phyloP scores from a whole-genome alignment of 257 asterid species.

The Agastache rugosa region DNA sequence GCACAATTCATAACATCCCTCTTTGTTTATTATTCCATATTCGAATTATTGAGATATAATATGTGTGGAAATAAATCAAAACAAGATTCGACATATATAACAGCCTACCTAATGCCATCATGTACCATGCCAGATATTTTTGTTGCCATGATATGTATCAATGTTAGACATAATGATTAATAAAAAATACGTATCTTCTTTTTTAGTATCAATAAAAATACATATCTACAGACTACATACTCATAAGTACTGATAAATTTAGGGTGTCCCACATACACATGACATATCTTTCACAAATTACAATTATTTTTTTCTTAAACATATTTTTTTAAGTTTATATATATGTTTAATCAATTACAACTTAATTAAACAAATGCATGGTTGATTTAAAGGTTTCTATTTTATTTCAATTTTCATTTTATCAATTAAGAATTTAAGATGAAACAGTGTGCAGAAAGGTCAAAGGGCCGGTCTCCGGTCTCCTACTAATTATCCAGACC shows the following conservation, averaged over 20 bases:
- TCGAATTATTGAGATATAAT: not conserved
- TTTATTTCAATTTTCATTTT: no score
- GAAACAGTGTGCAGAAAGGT: no score
- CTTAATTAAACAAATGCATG: no score
- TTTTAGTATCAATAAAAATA: no score
- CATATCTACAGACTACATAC: not conserved
- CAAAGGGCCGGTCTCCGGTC: no score
- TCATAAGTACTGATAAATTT: not conserved
- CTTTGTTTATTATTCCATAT: not conserved
- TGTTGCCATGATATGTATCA: not conserved
- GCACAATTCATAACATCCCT: not conserved
- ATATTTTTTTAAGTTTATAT: no score
- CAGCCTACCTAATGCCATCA: conserved; percentile 32
- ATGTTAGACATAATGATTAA: conserved; percentile 17
- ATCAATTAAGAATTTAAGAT: no score
- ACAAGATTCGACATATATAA: conserved; percentile 33
- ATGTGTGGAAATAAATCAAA: not conserved
- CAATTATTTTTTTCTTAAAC: not conserved
- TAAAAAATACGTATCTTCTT: not conserved
- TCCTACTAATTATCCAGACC: no score
- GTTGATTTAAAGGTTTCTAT: no score
- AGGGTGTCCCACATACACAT: not conserved
- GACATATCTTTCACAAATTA: not conserved
- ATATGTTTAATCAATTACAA: no score
- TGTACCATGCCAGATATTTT: conserved; percentile 19